Percentiles rank a stretch among this genome's conserved stretches.
Conservation (phyloP, 176 grass and related monocot genomes). For the Lolium multiflorum region DNA sequence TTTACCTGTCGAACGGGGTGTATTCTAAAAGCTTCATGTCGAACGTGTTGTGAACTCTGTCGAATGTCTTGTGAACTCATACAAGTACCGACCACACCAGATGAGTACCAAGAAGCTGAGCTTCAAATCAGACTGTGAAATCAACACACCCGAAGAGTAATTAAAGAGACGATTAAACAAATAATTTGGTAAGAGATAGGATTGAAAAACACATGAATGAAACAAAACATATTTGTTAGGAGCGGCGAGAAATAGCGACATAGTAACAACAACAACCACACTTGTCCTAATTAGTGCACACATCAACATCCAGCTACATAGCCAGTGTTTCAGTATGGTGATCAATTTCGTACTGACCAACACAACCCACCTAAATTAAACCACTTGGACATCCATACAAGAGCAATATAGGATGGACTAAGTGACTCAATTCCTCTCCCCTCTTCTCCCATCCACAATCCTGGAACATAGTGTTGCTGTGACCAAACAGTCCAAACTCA, state of each 20-base stretch:
- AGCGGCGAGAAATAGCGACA: not conserved
- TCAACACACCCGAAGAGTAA: not conserved
- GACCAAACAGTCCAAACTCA: not conserved
- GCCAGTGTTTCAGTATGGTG: not conserved
- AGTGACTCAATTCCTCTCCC: not conserved
- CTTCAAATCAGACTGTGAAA: conserved; percentile 37
- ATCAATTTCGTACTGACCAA: not conserved
- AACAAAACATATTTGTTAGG: not conserved
- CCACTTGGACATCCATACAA: not conserved
- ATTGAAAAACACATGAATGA: not conserved
- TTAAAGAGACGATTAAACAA: not conserved
- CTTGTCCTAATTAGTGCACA: not conserved
- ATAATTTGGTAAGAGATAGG: not conserved
- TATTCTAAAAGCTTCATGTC: conserved; percentile 99
- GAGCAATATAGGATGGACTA: not conserved
- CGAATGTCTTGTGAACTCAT: conserved; percentile 42
- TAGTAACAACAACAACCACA: not conserved
- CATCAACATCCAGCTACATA: not conserved
- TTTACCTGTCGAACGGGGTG: conserved; percentile 85
- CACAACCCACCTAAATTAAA: not conserved
- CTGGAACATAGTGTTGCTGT: too few relatives aligned
- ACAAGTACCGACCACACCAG: conserved; percentile 25
- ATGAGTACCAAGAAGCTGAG: not conserved
- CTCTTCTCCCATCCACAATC: not conserved
- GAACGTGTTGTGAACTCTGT: conserved; percentile 37